phyloP scores from a whole-genome alignment of 768 basidiomycete species.

The Kwoniella sp. region DNA sequence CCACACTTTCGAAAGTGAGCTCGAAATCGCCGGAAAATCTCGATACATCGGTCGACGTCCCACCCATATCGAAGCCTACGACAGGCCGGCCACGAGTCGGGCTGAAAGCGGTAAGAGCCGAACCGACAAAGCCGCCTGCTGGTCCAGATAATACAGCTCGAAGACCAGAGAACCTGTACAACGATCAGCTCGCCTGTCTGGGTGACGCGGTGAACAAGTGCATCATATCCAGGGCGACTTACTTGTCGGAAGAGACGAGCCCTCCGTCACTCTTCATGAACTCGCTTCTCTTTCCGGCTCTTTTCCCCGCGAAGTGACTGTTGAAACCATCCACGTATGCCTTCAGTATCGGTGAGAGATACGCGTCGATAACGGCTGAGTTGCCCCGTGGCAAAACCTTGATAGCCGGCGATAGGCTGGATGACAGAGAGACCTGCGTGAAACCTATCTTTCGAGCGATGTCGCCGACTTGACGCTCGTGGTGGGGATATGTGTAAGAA shows the following conservation, averaged over 20 bases:
- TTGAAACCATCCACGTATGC: slow-evolving; percentile 45
- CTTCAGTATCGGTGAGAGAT: slow-evolving; percentile 44
- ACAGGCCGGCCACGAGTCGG: slow-evolving; percentile 72
- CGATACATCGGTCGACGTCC: slow-evolving; percentile 90
- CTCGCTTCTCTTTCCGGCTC: slow-evolving; percentile 28
- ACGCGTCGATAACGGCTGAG: slow-evolving; percentile 45
- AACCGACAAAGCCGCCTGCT: slow-evolving; percentile 94
- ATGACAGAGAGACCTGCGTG: slow-evolving; percentile 62
- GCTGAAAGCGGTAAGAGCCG: slow-evolving; percentile 84
- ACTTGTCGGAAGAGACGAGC: slow-evolving; percentile 41
- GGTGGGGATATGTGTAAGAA: slow-evolving; percentile 68
- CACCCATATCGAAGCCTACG: slow-evolving; percentile 68
- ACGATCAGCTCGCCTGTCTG: background rate
- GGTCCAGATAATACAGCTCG: slow-evolving; percentile 87
- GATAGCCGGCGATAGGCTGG: slow-evolving; percentile 29
- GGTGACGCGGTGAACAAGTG: background rate
- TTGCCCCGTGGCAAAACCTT: slow-evolving; percentile 46
- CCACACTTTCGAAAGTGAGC: slow-evolving; percentile 61
- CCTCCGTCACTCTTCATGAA: slow-evolving; percentile 90
- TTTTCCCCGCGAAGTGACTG: slow-evolving; percentile 38
- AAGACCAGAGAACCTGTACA: slow-evolving; percentile 79
- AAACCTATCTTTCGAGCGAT: slow-evolving; percentile 81
- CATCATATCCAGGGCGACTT: background rate
- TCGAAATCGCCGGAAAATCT: slow-evolving; percentile 89
- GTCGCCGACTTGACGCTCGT: slow-evolving; percentile 72